Evolutionary conservation across 495 filamentous ascomycete genomes (phyloP), one percentile per base, ranked within the genome.

Genomic region (Neurospora pannonica): DNA sequence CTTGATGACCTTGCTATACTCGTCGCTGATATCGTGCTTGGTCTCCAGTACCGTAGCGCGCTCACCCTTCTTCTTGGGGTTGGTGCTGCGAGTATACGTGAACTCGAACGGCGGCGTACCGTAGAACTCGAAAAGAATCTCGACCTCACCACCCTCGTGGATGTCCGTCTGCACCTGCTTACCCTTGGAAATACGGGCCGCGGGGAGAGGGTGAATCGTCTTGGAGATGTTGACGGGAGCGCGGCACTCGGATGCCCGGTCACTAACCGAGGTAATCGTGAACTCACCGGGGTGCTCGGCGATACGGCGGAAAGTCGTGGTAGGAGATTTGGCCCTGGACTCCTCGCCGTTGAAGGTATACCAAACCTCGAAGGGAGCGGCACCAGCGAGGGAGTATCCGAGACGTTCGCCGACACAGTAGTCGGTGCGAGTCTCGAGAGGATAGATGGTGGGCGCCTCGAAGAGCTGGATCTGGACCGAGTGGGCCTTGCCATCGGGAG

Each of bases 91-190:
- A 38, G 95, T 98, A 79, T 96, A 98, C 82, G 94, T 97, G 81
- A 98, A 98, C 82, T 98, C 94, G 79, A 99, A 99, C 13, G 96
- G 96, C 74, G 96, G 96, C 13, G 94, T 95, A 62, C 96, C 96
- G 84, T 91, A 93, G 81, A 99, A 98, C 77, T 95, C 91, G 76
- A 98, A 98, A 54, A 92, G 84, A 73, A 99, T 93, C 80, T 97
- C 93, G 19, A 95, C 93, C 82, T 94, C 92, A 76, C 93, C 92
- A 78, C 96, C 96, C 84, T 98, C 95, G 79, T 98, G 96, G 73
- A 99, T 99, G 78, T 98, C 96, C 38, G 97, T 91, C 62, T 91
- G 89, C 13, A 90, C 89, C 24, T 90, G 88, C 42, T 87, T 87
- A 1, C 96, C 96, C 80, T 93, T 91, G 79, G 90, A 93, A 77